Base-by-base conservation (phyloP, 1,139 yeast genomes). In the Hyphopichia khmerensis region DNA sequence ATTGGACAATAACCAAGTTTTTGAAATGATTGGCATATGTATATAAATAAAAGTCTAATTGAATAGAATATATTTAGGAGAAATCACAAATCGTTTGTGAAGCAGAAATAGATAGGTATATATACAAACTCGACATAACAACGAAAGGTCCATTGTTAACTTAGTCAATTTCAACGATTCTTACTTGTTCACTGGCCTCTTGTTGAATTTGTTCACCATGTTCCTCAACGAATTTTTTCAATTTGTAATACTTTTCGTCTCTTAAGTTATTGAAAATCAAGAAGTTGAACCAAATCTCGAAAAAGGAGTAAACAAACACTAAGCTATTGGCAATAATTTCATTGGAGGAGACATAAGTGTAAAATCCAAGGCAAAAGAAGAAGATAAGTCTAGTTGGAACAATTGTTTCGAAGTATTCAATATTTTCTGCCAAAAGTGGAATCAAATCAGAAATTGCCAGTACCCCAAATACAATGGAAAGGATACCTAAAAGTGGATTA, bases 251-350 rank as follows among this genome's bases (percentile, higher is more conserved):
- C 51, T 72, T 77, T 55, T 82, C 93, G 46, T 85, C 91, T 51
- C 83, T 76, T 49, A 86, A 67, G 39, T 84, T 75, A 56, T 76
- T 79, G 59, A 72, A 84, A 38, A 83, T 74, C 52, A 84, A 65
- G 48, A 84, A 81, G 52, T 84, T 82, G 55, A 82, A 66, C 91
- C 91, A 85, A 27, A 84, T 72, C 57, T 86, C 95, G 48, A 79
- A 58, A 52, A 84, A 83, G n/a, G 80, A 61, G 56, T 77, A 84
- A 2, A 78, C 69, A 49, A 84, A 82, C 2, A 83, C 77, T 38
- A 81, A 68, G 55, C 81, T 82, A 61, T 84, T 84, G 53, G 84
- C 80, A 18, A 84, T 42, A 31, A 67, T 63, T 14, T 73, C 60
- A 42, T 72, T 69, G 17, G 67, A 67, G 21, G 65, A 65, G 33